Conservation (phyloP, 2,329 filamentous ascomycete species). For the Trichophyton equinum region DNA sequence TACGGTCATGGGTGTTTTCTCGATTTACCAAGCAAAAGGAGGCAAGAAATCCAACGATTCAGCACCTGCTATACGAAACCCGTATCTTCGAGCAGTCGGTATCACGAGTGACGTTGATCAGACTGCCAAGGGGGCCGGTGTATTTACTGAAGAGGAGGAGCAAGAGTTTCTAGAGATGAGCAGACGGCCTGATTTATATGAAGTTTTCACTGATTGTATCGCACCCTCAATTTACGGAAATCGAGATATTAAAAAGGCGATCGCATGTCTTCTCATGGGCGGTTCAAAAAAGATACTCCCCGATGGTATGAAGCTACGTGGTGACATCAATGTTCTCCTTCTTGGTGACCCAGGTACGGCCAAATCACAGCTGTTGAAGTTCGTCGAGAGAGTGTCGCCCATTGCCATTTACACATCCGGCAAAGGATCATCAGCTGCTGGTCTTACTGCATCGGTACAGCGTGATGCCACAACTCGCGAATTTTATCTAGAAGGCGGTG, state of each 20-base stretch:
- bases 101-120: slow-evolving; percentile 85
- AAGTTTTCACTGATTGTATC: slow-evolving; percentile 78
- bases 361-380: slow-evolving; percentile 93
- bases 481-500: slow-evolving; percentile 95
- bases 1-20: slow-evolving; percentile 93
- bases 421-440: slow-evolving; percentile 92
- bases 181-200: slow-evolving; percentile 81
- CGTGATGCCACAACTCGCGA: slow-evolving; percentile 83
- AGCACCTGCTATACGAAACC: slow-evolving; percentile 88
- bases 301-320: slow-evolving; percentile 93
- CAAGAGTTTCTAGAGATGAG: slow-evolving; percentile 92
- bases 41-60: slow-evolving; percentile 62
- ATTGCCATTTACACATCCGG: slow-evolving; percentile 98
- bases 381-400: slow-evolving; percentile 89
- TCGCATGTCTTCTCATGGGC: slow-evolving; percentile 82
- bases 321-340: slow-evolving; percentile 93
- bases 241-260: slow-evolving; percentile 90
- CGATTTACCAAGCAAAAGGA: slow-evolving; percentile 89
- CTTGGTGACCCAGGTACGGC: slow-evolving; percentile 96
- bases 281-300: slow-evolving; percentile 96
- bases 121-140: slow-evolving; percentile 67
- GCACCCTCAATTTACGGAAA: slow-evolving; percentile 97
- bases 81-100: slow-evolving; percentile 83
- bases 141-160: slow-evolving; percentile 90
- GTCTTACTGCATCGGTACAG: slow-evolving; percentile 94